A percentile compares a stretch with the other conserved stretches of the same genome.
These are phyloP conservation scores for Friedmanniomyces simplex DNA, from an alignment of 495 filamentous ascomycete genomes.

Conservation along the genomic window DNA sequence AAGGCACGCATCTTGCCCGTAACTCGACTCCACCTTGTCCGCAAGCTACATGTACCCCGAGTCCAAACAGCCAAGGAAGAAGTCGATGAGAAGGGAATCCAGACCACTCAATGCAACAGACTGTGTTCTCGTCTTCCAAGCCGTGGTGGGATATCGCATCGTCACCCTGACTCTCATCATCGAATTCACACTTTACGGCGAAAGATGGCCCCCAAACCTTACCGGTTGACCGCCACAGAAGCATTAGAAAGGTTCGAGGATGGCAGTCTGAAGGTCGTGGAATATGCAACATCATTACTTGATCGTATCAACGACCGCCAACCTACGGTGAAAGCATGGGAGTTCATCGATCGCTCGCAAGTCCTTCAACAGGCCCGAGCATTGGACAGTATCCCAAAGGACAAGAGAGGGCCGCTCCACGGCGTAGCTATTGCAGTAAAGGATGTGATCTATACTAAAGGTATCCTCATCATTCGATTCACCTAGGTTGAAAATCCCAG, in stretches of 20 bases:
- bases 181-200: neutral
- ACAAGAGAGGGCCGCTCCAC: conserved; percentile 42
- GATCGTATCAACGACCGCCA: conserved; percentile 40
- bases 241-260: neutral
- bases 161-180: too few species aligned
- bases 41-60: too few species aligned
- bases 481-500: neutral
- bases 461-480: neutral
- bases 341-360: conserved; percentile 35
- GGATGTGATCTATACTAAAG: conserved; percentile 48
- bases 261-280: conserved; percentile 5
- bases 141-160: too few species aligned
- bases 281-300: conserved; percentile 45
- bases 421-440: conserved; percentile 46
- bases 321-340: conserved; percentile 42
- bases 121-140: too few species aligned
- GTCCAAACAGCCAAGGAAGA: too few species aligned
- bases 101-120: too few species aligned
- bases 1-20: neutral
- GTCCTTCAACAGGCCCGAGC: conserved; percentile 42
- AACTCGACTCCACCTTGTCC: too few species aligned
- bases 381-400: conserved; percentile 38
- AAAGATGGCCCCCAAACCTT: neutral
- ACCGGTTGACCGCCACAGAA: neutral
- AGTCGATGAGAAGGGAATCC: too few species aligned